Conservation (phyloP, 768 basidiomycete species). For the Tylopilus plumbeoviolaceoides region DNA sequence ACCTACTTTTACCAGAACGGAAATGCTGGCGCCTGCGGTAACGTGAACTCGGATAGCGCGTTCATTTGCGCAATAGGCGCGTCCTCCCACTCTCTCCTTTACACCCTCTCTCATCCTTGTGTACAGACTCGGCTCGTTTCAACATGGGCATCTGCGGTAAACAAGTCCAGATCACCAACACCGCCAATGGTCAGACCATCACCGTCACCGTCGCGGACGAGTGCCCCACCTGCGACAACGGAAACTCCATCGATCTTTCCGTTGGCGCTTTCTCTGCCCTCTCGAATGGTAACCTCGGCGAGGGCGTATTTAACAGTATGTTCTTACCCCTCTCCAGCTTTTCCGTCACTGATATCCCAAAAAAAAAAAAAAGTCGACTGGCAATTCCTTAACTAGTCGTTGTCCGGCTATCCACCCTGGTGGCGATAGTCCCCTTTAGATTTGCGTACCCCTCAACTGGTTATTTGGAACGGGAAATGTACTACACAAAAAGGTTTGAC, state of each 20-base stretch:
- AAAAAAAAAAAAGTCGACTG: slow-evolving; percentile 25
- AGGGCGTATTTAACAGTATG: slow-evolving; percentile 60
- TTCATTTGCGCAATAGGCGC: slow-evolving; percentile 61
- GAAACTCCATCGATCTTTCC: slow-evolving; percentile 75
- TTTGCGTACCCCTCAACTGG: not conserved
- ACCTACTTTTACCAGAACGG: slow-evolving; percentile 72
- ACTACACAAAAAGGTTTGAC: slow-evolving; percentile 1
- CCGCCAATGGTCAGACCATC: slow-evolving; percentile 47
- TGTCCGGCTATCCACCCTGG: slow-evolving; percentile 38
- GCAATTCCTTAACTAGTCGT: slow-evolving; percentile 23
- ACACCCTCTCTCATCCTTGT: slow-evolving; percentile 1
- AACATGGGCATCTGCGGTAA: slow-evolving; percentile 62
- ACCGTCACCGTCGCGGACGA: slow-evolving; percentile 69
- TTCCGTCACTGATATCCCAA: not conserved
- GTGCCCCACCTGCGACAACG: slow-evolving; percentile 72
- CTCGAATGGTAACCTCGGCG: slow-evolving; percentile 31
- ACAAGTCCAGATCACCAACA: slow-evolving; percentile 60
- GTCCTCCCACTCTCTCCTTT: slow-evolving; percentile 13
- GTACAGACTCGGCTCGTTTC: slow-evolving; percentile 48
- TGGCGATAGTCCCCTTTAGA: slow-evolving; percentile 31
- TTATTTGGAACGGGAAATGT: not conserved
- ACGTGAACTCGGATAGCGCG: slow-evolving; percentile 49
- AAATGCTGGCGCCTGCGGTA: slow-evolving; percentile 77
- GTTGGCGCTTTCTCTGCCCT: slow-evolving; percentile 59
- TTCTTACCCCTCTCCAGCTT: slow-evolving; percentile 8